Conservation (phyloP, 176 grass and related monocot species). For the Microstegium vimineum region DNA sequence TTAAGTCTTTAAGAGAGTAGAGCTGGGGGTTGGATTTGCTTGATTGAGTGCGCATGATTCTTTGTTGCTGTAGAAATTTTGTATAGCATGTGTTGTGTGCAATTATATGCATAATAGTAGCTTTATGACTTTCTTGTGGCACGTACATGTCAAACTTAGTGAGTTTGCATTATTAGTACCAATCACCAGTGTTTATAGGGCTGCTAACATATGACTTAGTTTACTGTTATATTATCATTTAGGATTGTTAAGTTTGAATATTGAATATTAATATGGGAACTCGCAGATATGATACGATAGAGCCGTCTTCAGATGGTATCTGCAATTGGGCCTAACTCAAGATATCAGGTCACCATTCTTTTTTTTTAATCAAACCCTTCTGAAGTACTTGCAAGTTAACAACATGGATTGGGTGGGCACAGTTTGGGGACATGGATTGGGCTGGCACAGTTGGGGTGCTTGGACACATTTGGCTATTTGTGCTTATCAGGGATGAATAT, state of each 20-base stretch:
- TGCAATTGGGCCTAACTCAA: conserved; percentile 61
- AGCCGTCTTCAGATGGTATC: conserved; percentile 67
- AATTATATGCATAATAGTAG: neutral
- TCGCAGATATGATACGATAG: conserved; percentile 75
- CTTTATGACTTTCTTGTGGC: neutral
- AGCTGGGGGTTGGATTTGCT: neutral
- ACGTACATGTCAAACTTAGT: neutral
- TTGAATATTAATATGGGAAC: conserved; percentile 85
- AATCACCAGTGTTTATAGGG: neutral
- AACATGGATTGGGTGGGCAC: conserved; percentile 12
- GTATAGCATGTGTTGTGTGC: neutral
- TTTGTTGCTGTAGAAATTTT: neutral
- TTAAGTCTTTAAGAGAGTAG: neutral
- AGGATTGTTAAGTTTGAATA: conserved; percentile 41
- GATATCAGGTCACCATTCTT: conserved; percentile 60
- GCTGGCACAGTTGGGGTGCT: neutral
- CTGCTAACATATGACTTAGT: conserved; percentile 30
- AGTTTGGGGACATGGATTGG: neutral
- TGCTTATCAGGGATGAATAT: neutral
- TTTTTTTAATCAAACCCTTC: conserved; percentile 8
- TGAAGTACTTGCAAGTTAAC: conserved; percentile 43
- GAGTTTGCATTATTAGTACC: neutral
- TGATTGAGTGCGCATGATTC: neutral
- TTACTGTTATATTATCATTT: conserved; percentile 21
- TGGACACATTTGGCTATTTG: conserved; percentile 15